A percentile compares a stretch with the other conserved stretches of the same genome.
phyloP scores from a whole-genome alignment of 345 rosid species.

The Ricinus communis region DNA sequence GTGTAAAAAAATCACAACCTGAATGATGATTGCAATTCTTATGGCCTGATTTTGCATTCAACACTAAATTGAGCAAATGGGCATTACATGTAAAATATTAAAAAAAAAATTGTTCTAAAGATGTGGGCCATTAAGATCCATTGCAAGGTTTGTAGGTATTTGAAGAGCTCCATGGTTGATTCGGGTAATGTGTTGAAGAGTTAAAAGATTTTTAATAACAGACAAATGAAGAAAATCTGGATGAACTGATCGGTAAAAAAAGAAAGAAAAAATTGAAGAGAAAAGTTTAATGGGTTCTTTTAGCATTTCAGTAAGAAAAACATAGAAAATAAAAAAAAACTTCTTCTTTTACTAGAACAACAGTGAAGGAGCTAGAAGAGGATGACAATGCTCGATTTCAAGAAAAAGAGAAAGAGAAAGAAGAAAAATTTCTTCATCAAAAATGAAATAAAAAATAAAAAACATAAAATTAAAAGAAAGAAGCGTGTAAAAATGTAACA shows the following conservation, averaged over 20 bases:
- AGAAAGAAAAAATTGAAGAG: conserved; percentile 20
- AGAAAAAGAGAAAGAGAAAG: no score
- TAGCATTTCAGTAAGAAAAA: no score
- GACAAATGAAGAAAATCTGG: conserved; percentile 36
- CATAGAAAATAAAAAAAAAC: no score
- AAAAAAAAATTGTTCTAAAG: conserved; percentile 24
- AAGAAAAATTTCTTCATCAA: no score
- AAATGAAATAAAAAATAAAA: no score
- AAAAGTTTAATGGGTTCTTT: no score
- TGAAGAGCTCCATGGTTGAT: conserved; percentile 36
- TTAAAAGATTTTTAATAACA: conserved; percentile 47
- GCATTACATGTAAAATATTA: conserved; percentile 30
- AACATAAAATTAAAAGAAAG: no score
- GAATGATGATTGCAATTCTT: not conserved
- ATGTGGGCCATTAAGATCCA: conserved; percentile 56
- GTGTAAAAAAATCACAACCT: conserved; percentile 39
- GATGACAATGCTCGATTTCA: no score
- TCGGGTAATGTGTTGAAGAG: conserved; percentile 59
- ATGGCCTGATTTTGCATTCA: conserved; percentile 23
- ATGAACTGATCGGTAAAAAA: not conserved
- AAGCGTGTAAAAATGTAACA: no score
- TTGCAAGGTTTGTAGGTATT: conserved; percentile 39
- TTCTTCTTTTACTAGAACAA: no score
- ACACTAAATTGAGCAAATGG: conserved; percentile 63
- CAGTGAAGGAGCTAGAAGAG: no score